Base-by-base conservation (phyloP, 495 filamentous ascomycete species). In the Poronia punctata region DNA sequence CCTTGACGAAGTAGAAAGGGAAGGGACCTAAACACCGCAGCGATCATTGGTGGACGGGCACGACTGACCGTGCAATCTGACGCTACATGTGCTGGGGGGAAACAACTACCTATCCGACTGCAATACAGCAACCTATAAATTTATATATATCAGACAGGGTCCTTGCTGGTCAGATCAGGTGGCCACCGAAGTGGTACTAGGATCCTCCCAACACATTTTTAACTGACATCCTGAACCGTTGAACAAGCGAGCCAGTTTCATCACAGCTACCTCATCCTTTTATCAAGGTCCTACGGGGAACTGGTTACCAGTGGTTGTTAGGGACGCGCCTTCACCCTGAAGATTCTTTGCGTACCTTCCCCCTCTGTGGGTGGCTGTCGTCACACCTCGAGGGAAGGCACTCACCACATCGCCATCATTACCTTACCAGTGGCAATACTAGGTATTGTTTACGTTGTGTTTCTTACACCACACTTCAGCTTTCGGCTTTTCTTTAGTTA, bases 71-170 rank as follows among this genome's bases (percentile, higher is more conserved):
- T n/a, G n/a, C n/a, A n/a, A n/a, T n/a, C n/a, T n/a, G n/a, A n/a
- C n/a, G 35, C 27, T 11, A 17, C 26, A 29, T 35, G 27, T 31
- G 42, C 31, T 17, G 25, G 45, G 36, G 37, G 38, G 32, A n/a
- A 42, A 35, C 28, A 38, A 17, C 15, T 43, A 20, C 23, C 43
- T 28, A 40, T 19, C 14, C 17, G 35, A 40, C 36, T 38, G 39
- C 40, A 40, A 40, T 49, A 43, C 45, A 42, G 44, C 47, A 38
- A 52, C 52, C 53, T 53, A 50, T 46, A 49, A 50, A 38, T 46
- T 49, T 49, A 56, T 56, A n/a, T 49, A 37, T 33, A 23, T 32
- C 37, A 20, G 39, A 34, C 55, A 59, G 52, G 52, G 55, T 45
- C 52, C 46, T 43, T 40, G 54, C 46, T 40, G 48, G 49, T 51